phyloP scores from a whole-genome alignment of 2,329 filamentous ascomycete species.

The Pyricularia sp. region DNA sequence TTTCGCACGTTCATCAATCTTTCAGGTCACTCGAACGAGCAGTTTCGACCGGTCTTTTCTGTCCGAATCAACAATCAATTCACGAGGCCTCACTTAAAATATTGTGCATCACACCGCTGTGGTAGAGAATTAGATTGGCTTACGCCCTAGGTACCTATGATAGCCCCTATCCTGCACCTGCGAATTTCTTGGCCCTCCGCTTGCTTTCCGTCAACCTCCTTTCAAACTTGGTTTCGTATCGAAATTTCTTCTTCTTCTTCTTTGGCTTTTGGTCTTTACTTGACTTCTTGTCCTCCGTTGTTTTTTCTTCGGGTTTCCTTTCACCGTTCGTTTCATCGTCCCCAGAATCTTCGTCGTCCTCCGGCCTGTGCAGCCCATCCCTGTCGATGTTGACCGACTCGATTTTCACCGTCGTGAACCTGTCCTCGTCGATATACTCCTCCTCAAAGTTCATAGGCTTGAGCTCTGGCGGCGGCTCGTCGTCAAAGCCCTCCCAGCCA shows the following conservation, averaged over 20 bases:
- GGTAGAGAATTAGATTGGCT: neutral
- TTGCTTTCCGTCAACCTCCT: conserved; percentile 62
- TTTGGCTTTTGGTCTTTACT: conserved; percentile 38
- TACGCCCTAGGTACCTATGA: neutral
- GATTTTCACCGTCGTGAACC: conserved; percentile 87
- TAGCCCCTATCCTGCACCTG: neutral
- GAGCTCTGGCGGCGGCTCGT: conserved; percentile 23
- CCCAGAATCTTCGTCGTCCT: conserved; percentile 23
- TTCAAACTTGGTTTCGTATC: conserved; percentile 82
- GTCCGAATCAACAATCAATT: neutral
- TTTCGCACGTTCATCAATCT: neutral
- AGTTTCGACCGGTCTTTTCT: neutral
- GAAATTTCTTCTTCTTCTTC: conserved; percentile 82
- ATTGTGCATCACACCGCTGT: neutral
- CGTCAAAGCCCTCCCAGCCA: conserved; percentile 55
- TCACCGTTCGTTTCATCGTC: conserved; percentile 20
- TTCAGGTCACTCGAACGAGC: neutral
- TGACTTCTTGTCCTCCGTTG: conserved; percentile 32
- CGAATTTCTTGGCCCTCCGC: conserved; percentile 48
- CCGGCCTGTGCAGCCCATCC: conserved; percentile 53
- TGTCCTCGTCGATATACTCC: conserved; percentile 93
- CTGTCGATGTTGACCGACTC: conserved; percentile 73
- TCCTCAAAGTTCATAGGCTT: conserved; percentile 65
- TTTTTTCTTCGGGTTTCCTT: conserved; percentile 18
- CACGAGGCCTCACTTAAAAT: neutral